Evolutionary conservation across 164 flowering plant genomes (phyloP).

Genomic region (Aristolochia fimbriata): DNA sequence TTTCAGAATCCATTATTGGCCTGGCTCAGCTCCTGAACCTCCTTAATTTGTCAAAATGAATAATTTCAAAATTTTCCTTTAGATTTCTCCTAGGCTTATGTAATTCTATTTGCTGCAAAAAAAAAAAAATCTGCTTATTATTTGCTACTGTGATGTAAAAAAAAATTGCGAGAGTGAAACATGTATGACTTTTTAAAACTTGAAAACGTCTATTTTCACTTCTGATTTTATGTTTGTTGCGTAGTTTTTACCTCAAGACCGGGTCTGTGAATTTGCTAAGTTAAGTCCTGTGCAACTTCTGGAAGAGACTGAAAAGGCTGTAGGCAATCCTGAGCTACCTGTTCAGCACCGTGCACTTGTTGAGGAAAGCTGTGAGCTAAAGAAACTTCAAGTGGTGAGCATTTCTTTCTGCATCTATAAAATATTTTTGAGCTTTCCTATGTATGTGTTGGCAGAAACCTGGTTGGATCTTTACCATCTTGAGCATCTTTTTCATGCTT

Average conservation of each 20-base stretch:
- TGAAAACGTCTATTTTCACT: background rate
- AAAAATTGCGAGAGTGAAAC: too few relatives aligned
- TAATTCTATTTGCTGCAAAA: too few relatives aligned
- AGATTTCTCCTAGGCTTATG: too few relatives aligned
- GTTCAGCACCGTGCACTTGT: constrained; percentile 66
- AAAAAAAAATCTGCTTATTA: too few relatives aligned
- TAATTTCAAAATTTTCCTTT: too few relatives aligned
- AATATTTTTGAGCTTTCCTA: background rate
- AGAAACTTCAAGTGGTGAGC: constrained; percentile 59
- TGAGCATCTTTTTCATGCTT: too few relatives aligned
- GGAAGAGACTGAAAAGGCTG: constrained; percentile 95
- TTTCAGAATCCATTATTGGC: too few relatives aligned
- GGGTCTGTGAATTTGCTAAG: constrained; percentile 98
- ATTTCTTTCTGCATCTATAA: background rate
- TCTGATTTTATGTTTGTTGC: background rate
- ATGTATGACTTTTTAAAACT: background rate
- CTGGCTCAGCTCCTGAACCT: too few relatives aligned
- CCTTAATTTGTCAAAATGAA: too few relatives aligned
- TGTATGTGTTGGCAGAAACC: background rate
- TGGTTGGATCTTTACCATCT: too few relatives aligned
- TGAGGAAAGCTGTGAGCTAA: constrained; percentile 56
- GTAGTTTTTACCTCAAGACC: constrained; percentile 92
- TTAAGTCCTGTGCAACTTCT: constrained; percentile 85
- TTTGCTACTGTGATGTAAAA: too few relatives aligned
- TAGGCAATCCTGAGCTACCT: constrained; percentile 89